These are phyloP conservation scores for Boletus huronensis DNA, from an alignment of 768 basidiomycete species.

Conservation along the genomic window DNA sequence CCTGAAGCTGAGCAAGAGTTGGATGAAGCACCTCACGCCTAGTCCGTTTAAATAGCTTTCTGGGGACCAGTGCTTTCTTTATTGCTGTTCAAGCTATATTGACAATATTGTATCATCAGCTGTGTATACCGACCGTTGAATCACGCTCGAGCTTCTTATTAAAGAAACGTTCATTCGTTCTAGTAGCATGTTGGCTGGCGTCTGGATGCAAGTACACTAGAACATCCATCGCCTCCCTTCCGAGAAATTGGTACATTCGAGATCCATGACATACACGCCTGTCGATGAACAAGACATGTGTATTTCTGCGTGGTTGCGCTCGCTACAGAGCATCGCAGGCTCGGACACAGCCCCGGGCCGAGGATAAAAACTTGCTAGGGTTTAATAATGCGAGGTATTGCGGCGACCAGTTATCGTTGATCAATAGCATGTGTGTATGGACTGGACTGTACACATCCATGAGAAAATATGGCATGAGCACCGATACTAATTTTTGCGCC, in stretches of 20 bases:
- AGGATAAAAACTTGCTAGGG: neutral
- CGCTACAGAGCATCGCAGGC: neutral
- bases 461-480: neutral
- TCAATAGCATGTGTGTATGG: neutral
- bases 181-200: neutral
- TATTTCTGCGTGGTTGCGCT: neutral
- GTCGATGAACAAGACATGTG: neutral
- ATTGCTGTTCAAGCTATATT: conserved; percentile 3
- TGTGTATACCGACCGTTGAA: conserved; percentile 8
- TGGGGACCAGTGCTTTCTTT: conserved; percentile 1
- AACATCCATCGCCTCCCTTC: neutral
- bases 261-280: neutral
- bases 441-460: neutral
- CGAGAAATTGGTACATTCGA: neutral
- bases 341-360: neutral
- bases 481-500: neutral
- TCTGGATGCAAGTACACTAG: neutral
- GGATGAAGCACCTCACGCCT: conserved; percentile 25
- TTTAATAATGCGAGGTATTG: neutral
- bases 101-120: conserved; percentile 9
- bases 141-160: neutral
- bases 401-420: neutral
- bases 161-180: neutral
- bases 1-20: conserved; percentile 63
- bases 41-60: neutral